Evolutionary conservation across 208 protist genomes (phyloP).

Genomic region (Acanthamoeba healyi): DNA sequence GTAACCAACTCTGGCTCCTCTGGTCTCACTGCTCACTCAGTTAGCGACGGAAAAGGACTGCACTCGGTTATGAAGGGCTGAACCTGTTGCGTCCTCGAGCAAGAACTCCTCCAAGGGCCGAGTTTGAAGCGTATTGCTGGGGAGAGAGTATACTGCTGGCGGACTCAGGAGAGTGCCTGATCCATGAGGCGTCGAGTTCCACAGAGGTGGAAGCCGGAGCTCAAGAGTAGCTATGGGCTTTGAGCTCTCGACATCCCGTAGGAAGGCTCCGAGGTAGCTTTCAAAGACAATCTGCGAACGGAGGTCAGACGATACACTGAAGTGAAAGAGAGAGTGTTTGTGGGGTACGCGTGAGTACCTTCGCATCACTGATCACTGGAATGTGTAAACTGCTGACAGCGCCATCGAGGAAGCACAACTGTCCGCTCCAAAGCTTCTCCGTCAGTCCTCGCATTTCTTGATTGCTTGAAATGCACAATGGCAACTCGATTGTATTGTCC

Average conservation of each 20-base stretch:
- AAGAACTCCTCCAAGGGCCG: background rate
- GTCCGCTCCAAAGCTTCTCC: constrained; percentile 17
- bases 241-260: background rate
- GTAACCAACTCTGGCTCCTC: background rate
- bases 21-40: background rate
- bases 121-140: background rate
- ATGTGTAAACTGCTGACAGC: background rate
- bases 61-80: no score
- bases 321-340: background rate
- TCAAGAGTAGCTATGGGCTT: constrained; percentile 28
- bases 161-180: background rate
- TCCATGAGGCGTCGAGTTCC: background rate
- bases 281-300: background rate
- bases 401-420: background rate
- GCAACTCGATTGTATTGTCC: background rate
- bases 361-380: background rate
- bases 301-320: background rate
- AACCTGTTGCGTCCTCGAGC: background rate
- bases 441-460: background rate
- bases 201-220: constrained; percentile 15
- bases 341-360: background rate
- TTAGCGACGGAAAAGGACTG: no score
- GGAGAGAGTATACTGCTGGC: background rate
- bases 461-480: background rate
- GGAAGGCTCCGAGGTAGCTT: background rate